Base-by-base conservation (phyloP, 805 yeast species). In the Saccharomyces jurei region DNA sequence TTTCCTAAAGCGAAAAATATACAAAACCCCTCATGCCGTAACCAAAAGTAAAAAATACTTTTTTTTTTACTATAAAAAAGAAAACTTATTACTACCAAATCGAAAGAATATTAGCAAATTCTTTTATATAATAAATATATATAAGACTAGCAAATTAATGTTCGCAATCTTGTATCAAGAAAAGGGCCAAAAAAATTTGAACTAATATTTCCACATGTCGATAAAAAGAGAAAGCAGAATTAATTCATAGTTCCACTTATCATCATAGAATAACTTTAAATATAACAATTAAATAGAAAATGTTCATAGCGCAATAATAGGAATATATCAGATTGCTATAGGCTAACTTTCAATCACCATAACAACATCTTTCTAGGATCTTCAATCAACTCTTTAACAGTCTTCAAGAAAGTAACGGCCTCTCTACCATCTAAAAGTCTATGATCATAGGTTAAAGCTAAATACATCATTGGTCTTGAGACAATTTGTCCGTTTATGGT, bases 391-490 rank as follows among this genome's bases (percentile, higher is more conserved):
- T 94, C 99, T 81, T 94, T 94, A 61, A 94, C 85, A 36, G 96
- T 89, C 80, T 84, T 91, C 77, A 94, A 82, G 89, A 92, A 94
- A 57, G 92, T 88, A 59, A 94, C 99, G 55, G 97, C 98, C 78
- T 94, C 99, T 77, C 98, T 89, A 65, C 99, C 99, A 71, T 94
- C 99, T 71, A 94, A 79, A 71, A 94, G 84, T 80, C 99, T 87
- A 79, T 94, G 99, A 72, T 94, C 99, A 74, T 94, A 94, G 56
- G 99, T 92, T 74, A 94, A 85, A 53, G 99, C 99, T 68, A 94
- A 77, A 82, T 94, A 94, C 99, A 94, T 94, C 98, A 94, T 92
- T 72, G 99, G 99, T 80, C 98, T 87, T 48, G 92, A 81, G 63
- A 88, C 99, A 64, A 94, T 81, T 80, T 92, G 91, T 54, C 99